A percentile compares a stretch with the other conserved stretches of the same genome.
Conservation (phyloP, 2,329 filamentous ascomycete genomes). For the Blastomyces silverae region DNA sequence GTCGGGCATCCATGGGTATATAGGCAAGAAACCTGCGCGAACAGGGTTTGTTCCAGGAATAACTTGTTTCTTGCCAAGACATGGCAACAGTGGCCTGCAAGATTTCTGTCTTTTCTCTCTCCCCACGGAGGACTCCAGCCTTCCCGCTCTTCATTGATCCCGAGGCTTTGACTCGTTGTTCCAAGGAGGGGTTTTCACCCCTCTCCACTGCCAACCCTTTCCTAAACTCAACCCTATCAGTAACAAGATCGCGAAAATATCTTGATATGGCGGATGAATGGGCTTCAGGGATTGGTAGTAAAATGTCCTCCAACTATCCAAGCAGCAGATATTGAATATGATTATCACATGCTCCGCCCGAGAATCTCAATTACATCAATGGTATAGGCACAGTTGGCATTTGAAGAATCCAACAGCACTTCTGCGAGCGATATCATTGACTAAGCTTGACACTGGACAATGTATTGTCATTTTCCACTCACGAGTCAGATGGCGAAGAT, state of each 20-base stretch:
- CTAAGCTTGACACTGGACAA: no score
- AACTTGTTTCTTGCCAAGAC: background rate
- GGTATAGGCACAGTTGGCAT: background rate
- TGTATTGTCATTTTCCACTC: no score
- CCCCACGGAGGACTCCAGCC: background rate
- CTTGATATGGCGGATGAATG: background rate
- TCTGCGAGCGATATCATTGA: no score
- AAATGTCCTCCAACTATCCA: no score
- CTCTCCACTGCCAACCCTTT: background rate
- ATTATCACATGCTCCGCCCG: background rate
- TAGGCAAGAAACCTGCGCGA: background rate
- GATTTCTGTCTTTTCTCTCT: background rate
- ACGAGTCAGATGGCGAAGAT: no score
- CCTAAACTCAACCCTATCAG: background rate
- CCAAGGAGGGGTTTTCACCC: background rate
- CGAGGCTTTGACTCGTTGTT: background rate
- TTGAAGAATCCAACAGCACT: background rate
- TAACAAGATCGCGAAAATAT: background rate
- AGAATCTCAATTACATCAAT: background rate
- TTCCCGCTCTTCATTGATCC: background rate
- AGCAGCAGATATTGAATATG: background rate
- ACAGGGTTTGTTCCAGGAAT: slow-evolving; percentile 6
- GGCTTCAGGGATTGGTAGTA: background rate
- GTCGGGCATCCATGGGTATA: no score
- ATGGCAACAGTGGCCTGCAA: background rate